Evolutionary conservation across 768 basidiomycete species (phyloP), one percentile per base, ranked within the genome.

Genomic region (Leccinum pellstonianum): DNA sequence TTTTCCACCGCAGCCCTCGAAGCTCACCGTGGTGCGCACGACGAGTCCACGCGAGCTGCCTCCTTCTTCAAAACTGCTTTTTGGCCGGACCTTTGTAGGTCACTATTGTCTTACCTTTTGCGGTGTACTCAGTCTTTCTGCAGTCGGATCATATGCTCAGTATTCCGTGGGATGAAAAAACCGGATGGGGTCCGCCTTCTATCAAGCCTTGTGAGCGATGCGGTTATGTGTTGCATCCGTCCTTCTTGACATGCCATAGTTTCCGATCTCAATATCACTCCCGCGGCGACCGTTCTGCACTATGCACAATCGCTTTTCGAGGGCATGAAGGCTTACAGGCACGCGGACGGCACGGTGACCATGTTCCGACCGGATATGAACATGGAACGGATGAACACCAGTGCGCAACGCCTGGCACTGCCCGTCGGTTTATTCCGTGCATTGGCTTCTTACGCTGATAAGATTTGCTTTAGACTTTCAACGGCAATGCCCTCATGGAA

Each of bases 341-440:
- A 87, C 64, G 74, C 83, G 38, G 76, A 83, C 52, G 94, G 88
- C 37, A 85, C 82, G 27, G 84, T 95, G 21, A 84, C 88, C 17
- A 76, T 98, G 64, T 98, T 98, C 82, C 80, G 95, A 49, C 96
- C 95, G 3, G 93, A 97, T 75, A 92, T 93, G 91, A 97, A 98
- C 77, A 96, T 98, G 94, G 87, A 86, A 69, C 86, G 95, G 27
- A 95, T 98, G 94, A 93, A 93, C 76, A 82, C 64, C 50, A 92
- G 89, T 68, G 95, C 95, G 14, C 65, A 75, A 25, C 85, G 95
- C 46, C 79, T 93, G 56, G 91, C 89, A 19, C 72, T 93, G 51
- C 91, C 91, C 10, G 90, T 90, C 61, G 58, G 85, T 75, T 52
- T 14, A 43, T 56, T 23, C 7, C 19, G 9, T 25, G 7, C 3